Base-by-base conservation (phyloP, 1,284 basidiomycete genomes). In the Rhodotorula sp. region DNA sequence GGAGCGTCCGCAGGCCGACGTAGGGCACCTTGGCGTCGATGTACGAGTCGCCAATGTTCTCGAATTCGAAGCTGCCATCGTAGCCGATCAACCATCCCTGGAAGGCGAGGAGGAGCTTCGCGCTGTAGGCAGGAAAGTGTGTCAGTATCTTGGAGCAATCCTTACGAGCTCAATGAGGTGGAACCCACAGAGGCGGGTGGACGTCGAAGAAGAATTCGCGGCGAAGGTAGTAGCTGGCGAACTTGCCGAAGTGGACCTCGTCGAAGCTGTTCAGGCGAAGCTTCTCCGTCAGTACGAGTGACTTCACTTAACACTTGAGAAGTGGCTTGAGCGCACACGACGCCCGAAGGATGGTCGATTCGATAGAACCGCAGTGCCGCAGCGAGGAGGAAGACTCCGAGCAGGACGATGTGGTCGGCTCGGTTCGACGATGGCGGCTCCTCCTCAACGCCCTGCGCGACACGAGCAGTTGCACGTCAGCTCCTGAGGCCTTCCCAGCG, bases 131-230 rank as follows among this genome's bases (percentile, higher is more conserved):
- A 44, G 36, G 6, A 27, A n/a, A 17, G 39, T 19, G 8, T 11
- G 34, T 60, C 34, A 61, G 59, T 27, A 8, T 19, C 36, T 2
- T 8, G 7, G 6, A 0, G 4, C 4, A 8, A 3, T 20, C 13
- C 27, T 11, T n/a, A 4, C 3, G 29, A 7, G 2, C 2, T 9
- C 17, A 5, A 11, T 1, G 17, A 19, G 4, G 11, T 8, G 17
- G 2, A 3, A 22, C 60, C 17, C 20, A 61, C 60, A 61, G 36
- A 8, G 60, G 60, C 27, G 60, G 60, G 78, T 99, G 96, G 7
- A 99, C 96, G 80, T 99, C 96, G 83, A 99, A 99, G 83, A 98
- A 98, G 83, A 96, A 99, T 82, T 96, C 87, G 73, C 93, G 85
- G 64, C 84, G 84, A 77, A 97, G 88, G 81, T 97, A 97, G 81